Base-by-base conservation (phyloP, 2,329 filamentous ascomycete genomes). In the Trichothecium sympodiale region DNA sequence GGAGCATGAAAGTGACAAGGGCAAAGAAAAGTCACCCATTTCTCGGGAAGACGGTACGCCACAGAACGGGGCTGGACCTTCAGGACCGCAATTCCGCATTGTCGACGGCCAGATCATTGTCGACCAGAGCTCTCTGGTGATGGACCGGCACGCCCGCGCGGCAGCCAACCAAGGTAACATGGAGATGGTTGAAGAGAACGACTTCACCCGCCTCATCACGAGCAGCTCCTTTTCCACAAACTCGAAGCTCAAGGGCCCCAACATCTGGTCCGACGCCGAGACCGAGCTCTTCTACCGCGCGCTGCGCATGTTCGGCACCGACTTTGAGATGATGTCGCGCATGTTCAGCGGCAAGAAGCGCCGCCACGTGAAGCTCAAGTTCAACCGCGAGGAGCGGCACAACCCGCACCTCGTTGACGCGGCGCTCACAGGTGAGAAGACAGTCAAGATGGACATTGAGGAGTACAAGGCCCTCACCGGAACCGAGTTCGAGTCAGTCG, bases 321-420 rank as follows among this genome's bases (percentile, higher is more conserved):
- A 89, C 52, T 93, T 91, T 51, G 71, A 80, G 53, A 83, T 84
- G 59, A 87, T 93, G 46, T 71, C 74, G 40, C 74, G 75, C 46
- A 77, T 87, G 69, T 88, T 93, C 49, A 73, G 77, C 1, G 71
- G 73, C 43, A 77, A 80, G 49, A 81, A 73, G 40, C 71, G 85
- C 14, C 72, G 79, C 23, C 76, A 83, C 53, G 71, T 91, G 59
- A 89, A 89, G 61, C 70, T 80, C 44, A 91, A 91, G 54, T 91
- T 85, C 60, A 83, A 80, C 48, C 77, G 80, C 41, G 85, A 91
- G 57, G 84, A 91, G 58, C 68, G 74, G 25, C 64, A 74, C 36
- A 69, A 80, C 43, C 77, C 81, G 0, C 58, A 62, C 3, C 69
- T 73, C 42, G 68, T 93, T 45, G 76, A 75, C 41, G 66, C 67